Base-by-base conservation (phyloP, 2,329 filamentous ascomycete species). In the Lachnellula subtilissima region DNA sequence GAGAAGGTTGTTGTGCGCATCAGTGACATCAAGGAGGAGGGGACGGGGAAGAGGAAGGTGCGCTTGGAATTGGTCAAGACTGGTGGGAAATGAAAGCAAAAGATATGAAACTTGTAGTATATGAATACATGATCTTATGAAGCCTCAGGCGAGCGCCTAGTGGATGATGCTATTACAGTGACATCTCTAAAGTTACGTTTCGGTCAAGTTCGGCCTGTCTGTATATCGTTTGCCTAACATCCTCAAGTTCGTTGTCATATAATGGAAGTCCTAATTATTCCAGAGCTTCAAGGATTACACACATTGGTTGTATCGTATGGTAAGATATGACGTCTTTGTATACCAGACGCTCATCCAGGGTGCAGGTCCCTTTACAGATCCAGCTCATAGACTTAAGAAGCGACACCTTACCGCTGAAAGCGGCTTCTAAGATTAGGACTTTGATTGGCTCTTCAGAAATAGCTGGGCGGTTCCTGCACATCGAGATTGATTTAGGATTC, bases 1-100 rank as follows among this genome's bases (percentile, higher is more conserved):
- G 85, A 94, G 72, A 96, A 93, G 78, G 88, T 99, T 63, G 83
- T 79, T 65, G 93, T 99, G 14, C 84, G 86, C 70, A 91, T 99
- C 62, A 89, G 85, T 66, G 95, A 97, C 71, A 88, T 96, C 69
- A 90, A 92, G 78, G 94, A 99, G 72, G 90, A 95, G 75, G 84
- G 84, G 58, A 97, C 93, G n/a, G 94, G 94, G 54, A 99, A 97
- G 85, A 84, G 94, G 62, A 93, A 89, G 63, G 88, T 92, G 22
- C 91, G 86, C 79, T 81, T 94, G 78, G 85, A 86, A 73, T 70
- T 89, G 68, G 75, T 87, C 25, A 64, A 63, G 60, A 56, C 55
- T 11, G 63, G 62, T 32, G 28, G 28, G 28, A 32, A 32, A 12
- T 32, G 28, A 32, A 32, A 32, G 9, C 9, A 32, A 12, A 32